phyloP scores from a whole-genome alignment of 805 yeast species.

The Saturnispora besseyi region DNA sequence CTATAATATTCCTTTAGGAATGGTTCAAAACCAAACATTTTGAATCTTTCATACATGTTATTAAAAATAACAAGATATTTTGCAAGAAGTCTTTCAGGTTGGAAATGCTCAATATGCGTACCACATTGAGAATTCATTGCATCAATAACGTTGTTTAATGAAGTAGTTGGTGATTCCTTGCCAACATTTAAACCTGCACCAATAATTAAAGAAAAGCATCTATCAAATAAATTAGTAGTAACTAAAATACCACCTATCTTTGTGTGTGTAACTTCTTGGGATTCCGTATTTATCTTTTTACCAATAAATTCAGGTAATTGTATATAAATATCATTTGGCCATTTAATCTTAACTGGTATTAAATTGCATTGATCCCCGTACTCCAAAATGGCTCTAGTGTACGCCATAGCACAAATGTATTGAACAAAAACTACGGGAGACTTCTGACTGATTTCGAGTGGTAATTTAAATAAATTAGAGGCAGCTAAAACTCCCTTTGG shows the following conservation, averaged over 20 bases:
- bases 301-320: conserved; percentile 52
- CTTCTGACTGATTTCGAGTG: conserved; percentile 31
- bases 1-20: conserved; percentile 65
- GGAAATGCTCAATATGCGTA: conserved; percentile 19
- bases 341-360: conserved; percentile 74
- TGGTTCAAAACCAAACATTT: conserved; percentile 54
- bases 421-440: conserved; percentile 74
- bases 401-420: conserved; percentile 74
- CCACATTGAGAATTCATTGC: conserved; percentile 48
- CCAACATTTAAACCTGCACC: conserved; percentile 85
- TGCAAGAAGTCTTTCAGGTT: conserved; percentile 52
- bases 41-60: conserved; percentile 48
- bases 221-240: conserved; percentile 60
- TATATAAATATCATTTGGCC: conserved; percentile 95
- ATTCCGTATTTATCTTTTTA: conserved; percentile 15
- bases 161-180: conserved; percentile 87
- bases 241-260: conserved; percentile 82
- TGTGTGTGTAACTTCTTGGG: conserved; percentile 52
- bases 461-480: conserved; percentile 59
- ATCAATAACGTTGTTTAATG: conserved; percentile 62
- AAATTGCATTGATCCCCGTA: conserved; percentile 49
- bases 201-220: conserved; percentile 56
- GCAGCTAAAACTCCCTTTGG: conserved; percentile 88
- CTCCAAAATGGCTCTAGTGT: conserved; percentile 63
- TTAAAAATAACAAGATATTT: conserved; percentile 58